Evolutionary conservation across 495 filamentous ascomycete genomes (phyloP).

Genomic region (Xylaria grammica): DNA sequence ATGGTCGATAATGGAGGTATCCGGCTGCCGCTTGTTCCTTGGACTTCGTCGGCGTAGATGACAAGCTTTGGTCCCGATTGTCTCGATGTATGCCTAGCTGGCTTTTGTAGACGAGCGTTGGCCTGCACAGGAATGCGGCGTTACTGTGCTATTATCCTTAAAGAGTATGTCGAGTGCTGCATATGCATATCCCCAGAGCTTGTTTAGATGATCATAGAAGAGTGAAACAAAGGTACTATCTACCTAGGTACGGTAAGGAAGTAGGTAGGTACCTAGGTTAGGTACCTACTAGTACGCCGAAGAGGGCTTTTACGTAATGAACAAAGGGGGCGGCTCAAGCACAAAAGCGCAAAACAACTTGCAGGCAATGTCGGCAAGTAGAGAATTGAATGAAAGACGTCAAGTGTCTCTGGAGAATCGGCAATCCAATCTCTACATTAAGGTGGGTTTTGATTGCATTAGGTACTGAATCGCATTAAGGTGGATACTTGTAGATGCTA

Average conservation of each 20-base stretch:
- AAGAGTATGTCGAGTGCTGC: conserved; percentile 6
- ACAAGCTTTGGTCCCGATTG: background rate
- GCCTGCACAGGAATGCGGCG: background rate
- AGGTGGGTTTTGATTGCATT: too few species aligned
- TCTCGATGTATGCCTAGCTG: background rate
- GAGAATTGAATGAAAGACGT: too few species aligned
- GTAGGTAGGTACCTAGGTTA: too few species aligned
- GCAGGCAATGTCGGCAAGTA: background rate
- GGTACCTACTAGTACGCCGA: background rate
- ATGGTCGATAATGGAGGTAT: background rate
- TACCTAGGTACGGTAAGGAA: background rate
- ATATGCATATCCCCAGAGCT: background rate
- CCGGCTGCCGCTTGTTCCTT: background rate
- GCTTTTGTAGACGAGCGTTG: background rate
- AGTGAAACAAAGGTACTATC: too few species aligned
- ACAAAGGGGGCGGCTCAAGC: conserved; percentile 5
- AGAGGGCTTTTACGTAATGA: conserved; percentile 9
- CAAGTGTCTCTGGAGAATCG: too few species aligned
- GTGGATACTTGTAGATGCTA: too few species aligned
- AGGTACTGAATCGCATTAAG: too few species aligned
- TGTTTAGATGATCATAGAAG: background rate
- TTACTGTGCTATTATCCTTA: conserved; percentile 3
- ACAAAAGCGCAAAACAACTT: background rate
- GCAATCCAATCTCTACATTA: too few species aligned
- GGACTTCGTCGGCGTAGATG: background rate